Evolutionary conservation across 352 stramenopile species (phyloP).

Genomic region (Paralagenidium karlingii): DNA sequence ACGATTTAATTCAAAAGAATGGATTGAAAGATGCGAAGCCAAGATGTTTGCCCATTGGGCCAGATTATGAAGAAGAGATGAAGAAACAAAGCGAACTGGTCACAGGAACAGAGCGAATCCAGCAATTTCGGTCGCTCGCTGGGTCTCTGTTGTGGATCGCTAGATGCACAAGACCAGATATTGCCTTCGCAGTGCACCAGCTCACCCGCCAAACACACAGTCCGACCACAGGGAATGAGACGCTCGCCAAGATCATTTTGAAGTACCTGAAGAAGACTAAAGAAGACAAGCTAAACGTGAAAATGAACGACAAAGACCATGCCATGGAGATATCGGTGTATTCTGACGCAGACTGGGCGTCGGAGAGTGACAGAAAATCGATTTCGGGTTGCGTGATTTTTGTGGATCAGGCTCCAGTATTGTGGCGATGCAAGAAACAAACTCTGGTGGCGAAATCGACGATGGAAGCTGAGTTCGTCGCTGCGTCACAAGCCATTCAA

Average conservation of each 20-base stretch:
- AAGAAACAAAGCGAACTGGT: too few species aligned
- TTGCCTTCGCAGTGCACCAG: slow-evolving; percentile 9
- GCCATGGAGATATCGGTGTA: neutral
- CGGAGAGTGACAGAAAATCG: slow-evolving; percentile 7
- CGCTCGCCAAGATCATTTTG: slow-evolving; percentile 8
- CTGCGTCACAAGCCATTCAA: slow-evolving; percentile 1
- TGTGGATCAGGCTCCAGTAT: slow-evolving; percentile 2
- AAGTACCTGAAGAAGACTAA: slow-evolving; percentile 13
- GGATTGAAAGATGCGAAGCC: neutral
- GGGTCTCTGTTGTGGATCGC: slow-evolving; percentile 16
- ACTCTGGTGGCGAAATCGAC: slow-evolving; percentile 7
- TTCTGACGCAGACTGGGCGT: slow-evolving; percentile 7
- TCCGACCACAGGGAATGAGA: slow-evolving; percentile 3
- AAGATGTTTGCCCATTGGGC: neutral
- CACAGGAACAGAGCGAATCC: too few species aligned
- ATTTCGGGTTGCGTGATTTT: slow-evolving; percentile 6
- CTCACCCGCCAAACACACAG: slow-evolving; percentile 7
- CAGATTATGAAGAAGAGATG: neutral
- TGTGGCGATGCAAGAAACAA: slow-evolving; percentile 7
- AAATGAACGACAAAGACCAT: neutral
- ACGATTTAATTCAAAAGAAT: neutral
- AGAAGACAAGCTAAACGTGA: slow-evolving; percentile 5
- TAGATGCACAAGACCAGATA: slow-evolving; percentile 14
- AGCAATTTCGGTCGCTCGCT: slow-evolving; percentile 20
- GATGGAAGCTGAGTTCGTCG: slow-evolving; percentile 6